These are phyloP conservation scores for Silene vulgaris DNA, from an alignment of 179 eudicot species.

Conservation along the genomic window DNA sequence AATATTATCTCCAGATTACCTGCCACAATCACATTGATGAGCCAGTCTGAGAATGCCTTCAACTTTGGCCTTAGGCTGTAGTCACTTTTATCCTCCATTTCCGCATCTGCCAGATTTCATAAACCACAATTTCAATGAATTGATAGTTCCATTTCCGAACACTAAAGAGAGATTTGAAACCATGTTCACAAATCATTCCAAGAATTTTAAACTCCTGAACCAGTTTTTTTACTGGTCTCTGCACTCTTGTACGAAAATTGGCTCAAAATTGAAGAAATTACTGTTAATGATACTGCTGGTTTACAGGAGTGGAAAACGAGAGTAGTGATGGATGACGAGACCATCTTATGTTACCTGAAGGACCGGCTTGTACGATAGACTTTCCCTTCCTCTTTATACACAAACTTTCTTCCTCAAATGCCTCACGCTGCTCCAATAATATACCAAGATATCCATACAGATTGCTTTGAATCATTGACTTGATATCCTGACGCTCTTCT, in stretches of 20 bases:
- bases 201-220: neutral
- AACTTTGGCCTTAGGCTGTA: constrained; percentile 54
- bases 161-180: neutral
- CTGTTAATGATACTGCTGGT: neutral
- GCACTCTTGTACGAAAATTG: neutral
- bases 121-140: neutral
- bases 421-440: constrained; percentile 68
- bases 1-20: constrained; percentile 59
- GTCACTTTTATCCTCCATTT: constrained; percentile 25
- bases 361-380: constrained; percentile 30
- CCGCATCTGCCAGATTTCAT: constrained; percentile 22
- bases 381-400: constrained; percentile 29
- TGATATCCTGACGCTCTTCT: constrained; percentile 60
- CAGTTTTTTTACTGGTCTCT: neutral
- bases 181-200: neutral
- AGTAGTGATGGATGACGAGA: neutral
- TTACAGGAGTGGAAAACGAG: neutral
- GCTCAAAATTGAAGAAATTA: neutral
- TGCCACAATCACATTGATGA: constrained; percentile 51
- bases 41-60: constrained; percentile 66
- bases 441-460: constrained; percentile 56
- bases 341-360: constrained; percentile 36
- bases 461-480: constrained; percentile 68
- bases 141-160: neutral
- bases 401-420: constrained; percentile 61